phyloP scores from a whole-genome alignment of 1,139 yeast species.

The Geotrichum candidum region DNA sequence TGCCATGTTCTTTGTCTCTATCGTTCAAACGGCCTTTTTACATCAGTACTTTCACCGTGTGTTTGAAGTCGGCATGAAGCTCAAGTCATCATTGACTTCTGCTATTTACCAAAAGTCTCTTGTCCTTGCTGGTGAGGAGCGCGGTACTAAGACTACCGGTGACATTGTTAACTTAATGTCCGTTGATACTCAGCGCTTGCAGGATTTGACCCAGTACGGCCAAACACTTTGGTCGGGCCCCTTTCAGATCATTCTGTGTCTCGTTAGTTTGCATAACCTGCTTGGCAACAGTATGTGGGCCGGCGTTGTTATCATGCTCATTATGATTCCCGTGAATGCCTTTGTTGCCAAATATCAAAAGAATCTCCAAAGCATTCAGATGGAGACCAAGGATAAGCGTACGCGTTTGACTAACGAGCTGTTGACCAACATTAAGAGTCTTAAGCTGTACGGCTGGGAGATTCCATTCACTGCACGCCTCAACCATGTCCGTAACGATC shows the following conservation, averaged over 20 bases:
- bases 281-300: conserved; percentile 96
- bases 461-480: conserved; percentile 69
- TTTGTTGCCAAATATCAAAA: conserved; percentile 68
- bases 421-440: conserved; percentile 81
- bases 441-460: conserved; percentile 96
- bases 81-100: conserved; percentile 69
- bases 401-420: conserved; percentile 78
- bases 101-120: conserved; percentile 77
- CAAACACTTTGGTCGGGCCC: conserved; percentile 96
- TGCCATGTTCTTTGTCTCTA: conserved; percentile 77
- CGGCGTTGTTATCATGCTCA: conserved; percentile 75
- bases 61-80: conserved; percentile 85
- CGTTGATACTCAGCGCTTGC: conserved; percentile 90
- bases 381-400: conserved; percentile 63
- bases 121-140: conserved; percentile 76
- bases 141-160: conserved; percentile 79
- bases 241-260: conserved; percentile 78
- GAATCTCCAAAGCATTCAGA: conserved; percentile 66
- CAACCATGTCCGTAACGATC: conserved; percentile 77
- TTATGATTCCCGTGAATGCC: conserved; percentile 84
- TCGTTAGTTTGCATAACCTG: conserved; percentile 64
- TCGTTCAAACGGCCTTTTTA: conserved; percentile 73
- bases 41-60: conserved; percentile 92
- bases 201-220: conserved; percentile 80
- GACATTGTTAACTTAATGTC: conserved; percentile 96